Base-by-base conservation (phyloP, 1,284 basidiomycete species). In the Fomes fomentarius region DNA sequence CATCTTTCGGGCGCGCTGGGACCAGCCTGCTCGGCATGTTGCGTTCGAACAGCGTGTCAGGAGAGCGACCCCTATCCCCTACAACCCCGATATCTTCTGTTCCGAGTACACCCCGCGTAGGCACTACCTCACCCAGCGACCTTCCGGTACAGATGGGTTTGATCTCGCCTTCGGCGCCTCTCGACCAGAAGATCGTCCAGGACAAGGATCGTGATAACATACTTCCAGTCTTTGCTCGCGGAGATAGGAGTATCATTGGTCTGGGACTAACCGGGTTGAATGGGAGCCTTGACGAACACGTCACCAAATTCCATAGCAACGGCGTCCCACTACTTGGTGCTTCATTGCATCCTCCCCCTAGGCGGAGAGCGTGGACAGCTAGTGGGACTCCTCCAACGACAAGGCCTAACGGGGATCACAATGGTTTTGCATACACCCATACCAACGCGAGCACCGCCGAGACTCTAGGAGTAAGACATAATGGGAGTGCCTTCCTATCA, bases 341-440 rank as follows among this genome's bases (percentile, higher is more conserved):
- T 0, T 81, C 84, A 15, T 73, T 89, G 46, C 84, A 86, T 43
- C 87, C 86, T 2, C 85, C 87, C 0, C 78, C 82, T 44, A 84
- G 73, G 40, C 74, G 81, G 61, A 76, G 72, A 22, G 69, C 80
- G 14, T 82, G 81, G 76, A 75, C 71, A n/a, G 76, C 77, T 39
- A 66, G 64, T 38, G 69, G 66, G 12, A 43, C 58, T 2, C 59
- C 66, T 1, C 53, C 58, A 2, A 33, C 58, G 39, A 30, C 48
- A 10, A 54, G 55, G 19, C 53, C 60, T 10, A 63, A 63, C 40
- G 43, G 56, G 2, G 62, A 58, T 15, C 50, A 50, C 28, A 60
- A 67, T 30, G 54, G 51, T 11, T 54, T 61, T 45, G 49, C 63
- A 15, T 73, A 72, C 51, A 65, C 63, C 30, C 71, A 73, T 47